Conservation (phyloP, 1,284 basidiomycete genomes). For the Gymnopus androsaceus region DNA sequence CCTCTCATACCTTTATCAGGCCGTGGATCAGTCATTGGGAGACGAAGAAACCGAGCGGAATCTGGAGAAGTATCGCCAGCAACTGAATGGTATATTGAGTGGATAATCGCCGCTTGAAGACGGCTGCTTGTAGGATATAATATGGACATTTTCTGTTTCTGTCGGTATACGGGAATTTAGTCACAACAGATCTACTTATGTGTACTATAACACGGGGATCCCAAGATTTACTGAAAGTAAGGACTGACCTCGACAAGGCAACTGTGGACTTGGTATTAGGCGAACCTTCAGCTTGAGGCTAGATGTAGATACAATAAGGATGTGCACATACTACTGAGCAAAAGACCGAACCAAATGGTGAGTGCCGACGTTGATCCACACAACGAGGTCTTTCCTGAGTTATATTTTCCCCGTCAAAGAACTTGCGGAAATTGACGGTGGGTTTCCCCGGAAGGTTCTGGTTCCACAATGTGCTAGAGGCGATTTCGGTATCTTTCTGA, state of each 20-base stretch:
- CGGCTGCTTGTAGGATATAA: slow-evolving; percentile 2
- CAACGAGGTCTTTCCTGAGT: slow-evolving; percentile 62
- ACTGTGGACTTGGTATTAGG: slow-evolving; percentile 64
- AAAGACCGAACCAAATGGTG: slow-evolving; percentile 39
- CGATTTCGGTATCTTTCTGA: slow-evolving; percentile 62
- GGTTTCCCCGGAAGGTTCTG: slow-evolving; percentile 60
- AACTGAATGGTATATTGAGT: slow-evolving; percentile 84
- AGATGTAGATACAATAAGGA: background rate
- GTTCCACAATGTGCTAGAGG: slow-evolving; percentile 61
- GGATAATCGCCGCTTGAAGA: slow-evolving; percentile 43
- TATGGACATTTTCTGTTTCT: background rate
- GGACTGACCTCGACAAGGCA: slow-evolving; percentile 52
- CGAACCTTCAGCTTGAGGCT: slow-evolving; percentile 61
- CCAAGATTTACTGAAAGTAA: too few relatives aligned
- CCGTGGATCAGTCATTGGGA: slow-evolving; percentile 59
- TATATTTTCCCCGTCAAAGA: slow-evolving; percentile 64
- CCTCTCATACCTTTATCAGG: slow-evolving; percentile 34
- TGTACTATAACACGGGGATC: too few relatives aligned
- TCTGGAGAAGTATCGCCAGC: slow-evolving; percentile 85
- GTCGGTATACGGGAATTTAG: too few relatives aligned
- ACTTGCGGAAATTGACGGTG: slow-evolving; percentile 61
- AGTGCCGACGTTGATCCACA: slow-evolving; percentile 68
- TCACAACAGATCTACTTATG: too few relatives aligned
- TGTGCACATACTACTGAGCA: background rate
- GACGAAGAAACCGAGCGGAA: slow-evolving; percentile 84